Evolutionary conservation across 2,329 filamentous ascomycete species (phyloP).

Genomic region (Trichoderma sp.): DNA sequence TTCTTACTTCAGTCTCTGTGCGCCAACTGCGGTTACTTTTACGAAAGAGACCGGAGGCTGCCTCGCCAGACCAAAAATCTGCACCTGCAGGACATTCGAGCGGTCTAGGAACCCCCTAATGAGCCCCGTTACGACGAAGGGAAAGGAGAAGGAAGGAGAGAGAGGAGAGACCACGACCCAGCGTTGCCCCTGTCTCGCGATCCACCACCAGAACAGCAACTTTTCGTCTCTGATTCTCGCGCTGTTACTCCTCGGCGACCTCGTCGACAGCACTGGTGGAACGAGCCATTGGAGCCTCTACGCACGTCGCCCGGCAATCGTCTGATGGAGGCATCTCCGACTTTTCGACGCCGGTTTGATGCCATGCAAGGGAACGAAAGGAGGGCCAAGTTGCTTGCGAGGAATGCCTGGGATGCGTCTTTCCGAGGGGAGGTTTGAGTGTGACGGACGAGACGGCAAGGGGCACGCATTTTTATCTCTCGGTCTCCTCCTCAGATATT

Average conservation of each 20-base stretch:
- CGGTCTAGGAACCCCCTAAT: constrained; percentile 37
- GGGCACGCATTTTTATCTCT: neutral
- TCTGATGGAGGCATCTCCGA: neutral
- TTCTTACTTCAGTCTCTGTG: constrained; percentile 68
- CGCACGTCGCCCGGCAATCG: neutral
- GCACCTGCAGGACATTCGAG: constrained; percentile 41
- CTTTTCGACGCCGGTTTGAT: constrained; percentile 7
- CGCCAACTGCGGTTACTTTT: constrained; percentile 88
- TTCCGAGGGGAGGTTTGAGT: neutral
- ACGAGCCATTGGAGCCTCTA: neutral
- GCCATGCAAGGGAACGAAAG: constrained; percentile 17
- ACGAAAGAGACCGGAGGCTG: constrained; percentile 81
- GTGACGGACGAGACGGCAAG: neutral
- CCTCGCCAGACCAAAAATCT: constrained; percentile 56
- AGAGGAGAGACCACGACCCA: constrained; percentile 2
- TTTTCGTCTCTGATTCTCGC: neutral
- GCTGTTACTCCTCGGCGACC: neutral
- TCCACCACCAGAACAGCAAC: neutral
- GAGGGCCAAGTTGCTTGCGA: constrained; percentile 25
- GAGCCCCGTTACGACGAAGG: constrained; percentile 31
- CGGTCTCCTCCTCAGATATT: too few relatives aligned
- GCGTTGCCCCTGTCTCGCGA: neutral
- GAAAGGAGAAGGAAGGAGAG: neutral
- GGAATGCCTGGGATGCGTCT: constrained; percentile 7
- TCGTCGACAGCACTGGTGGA: constrained; percentile 20